Conservation (phyloP, 768 basidiomycete species). For the Amanita rubescens region DNA sequence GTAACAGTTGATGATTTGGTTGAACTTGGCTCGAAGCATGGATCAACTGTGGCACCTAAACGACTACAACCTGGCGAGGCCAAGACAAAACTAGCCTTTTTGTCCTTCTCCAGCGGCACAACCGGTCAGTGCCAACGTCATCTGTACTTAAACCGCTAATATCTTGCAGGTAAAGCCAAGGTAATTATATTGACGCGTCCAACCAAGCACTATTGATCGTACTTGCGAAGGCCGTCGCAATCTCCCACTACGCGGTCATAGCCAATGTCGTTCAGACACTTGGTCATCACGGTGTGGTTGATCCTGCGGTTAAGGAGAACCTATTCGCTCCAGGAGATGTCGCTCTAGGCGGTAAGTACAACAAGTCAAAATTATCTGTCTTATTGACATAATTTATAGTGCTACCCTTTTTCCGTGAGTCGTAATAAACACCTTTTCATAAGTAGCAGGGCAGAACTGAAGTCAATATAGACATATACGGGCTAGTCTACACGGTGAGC, state of each 20-base stretch:
- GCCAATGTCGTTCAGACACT: slow-evolving; percentile 58
- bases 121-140: slow-evolving; percentile 41
- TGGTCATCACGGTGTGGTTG: slow-evolving; percentile 37
- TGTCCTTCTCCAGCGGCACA: slow-evolving; percentile 71
- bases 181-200: slow-evolving; percentile 13
- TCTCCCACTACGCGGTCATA: slow-evolving; percentile 60
- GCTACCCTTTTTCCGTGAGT: slow-evolving; percentile 55
- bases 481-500: slow-evolving; percentile 48
- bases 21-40: slow-evolving; percentile 26
- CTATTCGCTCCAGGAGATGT: slow-evolving; percentile 48
- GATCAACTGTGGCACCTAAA: slow-evolving; percentile 36
- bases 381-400: slow-evolving; percentile 24
- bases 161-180: slow-evolving; percentile 28
- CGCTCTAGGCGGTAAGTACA: slow-evolving; percentile 42
- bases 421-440: slow-evolving; percentile 3
- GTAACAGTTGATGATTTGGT: slow-evolving; percentile 42
- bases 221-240: slow-evolving; percentile 47
- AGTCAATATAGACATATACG: slow-evolving; percentile 44
- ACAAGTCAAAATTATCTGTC: background rate
- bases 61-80: slow-evolving; percentile 49
- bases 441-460: background rate
- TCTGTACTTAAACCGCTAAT: background rate
- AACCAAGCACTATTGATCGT: background rate
- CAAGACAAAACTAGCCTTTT: slow-evolving; percentile 53
- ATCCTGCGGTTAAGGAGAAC: slow-evolving; percentile 32